Evolutionary conservation across 1,284 basidiomycete species (phyloP), one percentile per base, ranked within the genome.

Genomic region (Puccinia novopanici): DNA sequence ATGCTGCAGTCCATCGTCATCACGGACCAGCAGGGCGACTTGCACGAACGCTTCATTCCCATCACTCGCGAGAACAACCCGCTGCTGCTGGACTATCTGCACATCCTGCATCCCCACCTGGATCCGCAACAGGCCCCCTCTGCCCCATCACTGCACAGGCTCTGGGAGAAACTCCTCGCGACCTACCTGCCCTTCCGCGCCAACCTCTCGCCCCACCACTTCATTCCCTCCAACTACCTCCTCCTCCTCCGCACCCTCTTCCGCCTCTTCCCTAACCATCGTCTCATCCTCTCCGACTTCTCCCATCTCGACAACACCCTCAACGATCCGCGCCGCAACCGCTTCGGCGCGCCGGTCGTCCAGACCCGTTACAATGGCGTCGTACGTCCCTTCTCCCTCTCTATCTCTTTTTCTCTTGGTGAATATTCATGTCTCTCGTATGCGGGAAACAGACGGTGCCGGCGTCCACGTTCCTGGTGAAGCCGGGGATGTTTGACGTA

Each of bases 401-500:
- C 30, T 54, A 34, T 54, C 6, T 30, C 57, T 42, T 72, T 63
- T 24, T 34, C 19, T 45, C 57, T 34, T 34, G 34, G 4, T 34
- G 34, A 3, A 0, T 55, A 8, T 74, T 19, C 13, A 27, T n/a
- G n/a, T 59, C 82, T 5, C 30, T n/a, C 19, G 17, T 2, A 24
- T 24, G 19, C n/a, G 30, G 37, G 17, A 1, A 13, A 55, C 15
- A 85, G 82, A 84, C 84, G 0, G 91, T 98, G 5, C 92, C 97
- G 2, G 95, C 93, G 83, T 89, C 91, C 81, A 98, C 93, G 22
- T 90, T 98, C 82, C 90, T 96, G 83, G 97, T 99, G 80, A 91
- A 92, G 83, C 97, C 93, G 85, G 97, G 97, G 15, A 96, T 91
- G 87, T 99, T 99, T 86, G 97, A 99, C 87, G 99, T 99, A 82